Base-by-base conservation (phyloP, 805 yeast species). In the Barnettozyma botsteinii region DNA sequence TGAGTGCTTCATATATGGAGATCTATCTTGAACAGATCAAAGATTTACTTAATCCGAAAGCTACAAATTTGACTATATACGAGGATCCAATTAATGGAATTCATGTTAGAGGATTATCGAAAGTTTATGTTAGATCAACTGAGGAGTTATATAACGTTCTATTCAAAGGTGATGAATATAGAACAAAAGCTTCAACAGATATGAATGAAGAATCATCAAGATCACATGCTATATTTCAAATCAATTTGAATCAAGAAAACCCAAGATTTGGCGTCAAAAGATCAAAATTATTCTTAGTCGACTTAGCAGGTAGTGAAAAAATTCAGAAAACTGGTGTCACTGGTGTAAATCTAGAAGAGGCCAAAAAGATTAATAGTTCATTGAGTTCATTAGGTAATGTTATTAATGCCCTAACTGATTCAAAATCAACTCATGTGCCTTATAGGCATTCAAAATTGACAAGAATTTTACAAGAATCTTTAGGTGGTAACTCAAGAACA, bases 281-380 rank as follows among this genome's bases (percentile, higher is more conserved):
- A 28, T 81, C 88, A 5, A 77, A 75, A 43, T 66, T 87, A 44
- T 82, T 79, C 51, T 60, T 87, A 27, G 91, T 86, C 11, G 96
- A 87, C 61, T 67, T 87, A 47, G 95, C 95, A 0, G 95, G 96
- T 6, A 80, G 91, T 18, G 96, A 89, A 59, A 84, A 79, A 57
- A 77, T 81, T 28, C 77, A 78, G 42, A 81, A 79, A 47, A 77
- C 93, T 0, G 91, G 93, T 3, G 91, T 89, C 1, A 60, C 75
- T 0, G 93, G 93, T 1, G 77, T 77, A 49, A 70, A 80, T 2
- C 63, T 84, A 7, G 89, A 86, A 55, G 96, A 88, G 51, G 87
- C 95, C 1, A 84, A 84, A 53, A 85, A 81, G 45, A 83, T 88
- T 51, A 89, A 88, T 59, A 72, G 78, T 31, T 84, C 95, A 1